A percentile compares a stretch with the other conserved stretches of the same genome.
These are phyloP conservation scores for Penicillium sclerotigenum DNA, from an alignment of 2,329 filamentous ascomycete species.

Conservation along the genomic window DNA sequence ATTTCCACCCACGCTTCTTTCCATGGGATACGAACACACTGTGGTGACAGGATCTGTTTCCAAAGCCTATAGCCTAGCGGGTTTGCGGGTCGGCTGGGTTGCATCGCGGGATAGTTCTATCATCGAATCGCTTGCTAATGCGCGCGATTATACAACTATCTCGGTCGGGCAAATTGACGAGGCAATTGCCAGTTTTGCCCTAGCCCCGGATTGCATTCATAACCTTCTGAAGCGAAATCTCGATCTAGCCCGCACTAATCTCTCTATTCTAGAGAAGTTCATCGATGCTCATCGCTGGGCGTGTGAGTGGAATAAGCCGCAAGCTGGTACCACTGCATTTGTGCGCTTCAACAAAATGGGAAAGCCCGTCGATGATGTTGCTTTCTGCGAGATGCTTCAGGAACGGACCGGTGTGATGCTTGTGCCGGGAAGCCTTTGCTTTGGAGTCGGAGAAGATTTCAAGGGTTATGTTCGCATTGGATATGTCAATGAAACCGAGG, in stretches of 20 bases:
- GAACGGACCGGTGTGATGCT: constrained; percentile 70
- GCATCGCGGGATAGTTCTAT: constrained; percentile 63
- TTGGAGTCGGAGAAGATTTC: constrained; percentile 65
- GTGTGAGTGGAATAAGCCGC: constrained; percentile 69
- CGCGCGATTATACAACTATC: constrained; percentile 81
- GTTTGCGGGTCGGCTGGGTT: constrained; percentile 80
- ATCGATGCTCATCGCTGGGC: constrained; percentile 61
- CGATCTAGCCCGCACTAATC: constrained; percentile 64
- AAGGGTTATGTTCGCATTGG: constrained; percentile 74
- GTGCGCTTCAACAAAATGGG: constrained; percentile 64
- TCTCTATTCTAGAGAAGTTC: constrained; percentile 64
- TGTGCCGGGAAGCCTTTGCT: constrained; percentile 69
- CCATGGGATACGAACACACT: constrained; percentile 67
- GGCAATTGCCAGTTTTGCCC: constrained; percentile 69
- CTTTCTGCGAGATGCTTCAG: constrained; percentile 66
- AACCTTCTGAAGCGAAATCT: constrained; percentile 62
- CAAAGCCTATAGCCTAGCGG: constrained; percentile 80
- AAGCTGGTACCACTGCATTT: constrained; percentile 76
- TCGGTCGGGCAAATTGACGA: constrained; percentile 82
- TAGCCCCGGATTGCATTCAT: constrained; percentile 64
- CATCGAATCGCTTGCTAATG: constrained; percentile 60
- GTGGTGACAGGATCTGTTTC: constrained; percentile 78
- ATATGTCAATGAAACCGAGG: constrained; percentile 67
- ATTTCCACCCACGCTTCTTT: constrained; percentile 65
- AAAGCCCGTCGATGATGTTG: constrained; percentile 66